Conservation (phyloP, 148 eudicot genomes). For the Rhododendron griersonianum region DNA sequence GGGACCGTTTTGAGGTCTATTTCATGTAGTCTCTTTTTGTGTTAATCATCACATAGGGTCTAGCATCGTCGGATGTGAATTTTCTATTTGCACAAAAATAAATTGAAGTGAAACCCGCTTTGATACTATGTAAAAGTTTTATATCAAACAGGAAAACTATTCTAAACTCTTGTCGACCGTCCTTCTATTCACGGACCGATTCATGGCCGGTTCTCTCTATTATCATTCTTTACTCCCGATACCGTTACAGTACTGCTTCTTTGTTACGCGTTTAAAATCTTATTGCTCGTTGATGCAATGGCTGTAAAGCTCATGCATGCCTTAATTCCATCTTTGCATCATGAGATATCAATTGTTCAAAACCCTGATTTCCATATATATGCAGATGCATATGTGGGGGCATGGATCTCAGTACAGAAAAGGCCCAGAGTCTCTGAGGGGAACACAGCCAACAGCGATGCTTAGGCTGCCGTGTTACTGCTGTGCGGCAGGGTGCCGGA, state of each 20-base stretch:
- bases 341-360: neutral
- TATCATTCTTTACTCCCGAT: neutral
- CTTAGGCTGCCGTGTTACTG: slow-evolving; percentile 79
- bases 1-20: neutral
- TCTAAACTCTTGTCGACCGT: neutral
- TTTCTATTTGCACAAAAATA: neutral
- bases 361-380: neutral
- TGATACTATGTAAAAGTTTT: neutral
- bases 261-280: neutral
- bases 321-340: neutral
- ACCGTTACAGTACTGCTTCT: neutral
- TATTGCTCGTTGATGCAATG: neutral
- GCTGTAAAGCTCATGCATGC: neutral
- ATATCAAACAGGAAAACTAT: neutral
- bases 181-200: too few species aligned
- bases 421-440: slow-evolving; percentile 71
- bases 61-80: neutral
- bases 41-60: too few species aligned
- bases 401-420: slow-evolving; percentile 84
- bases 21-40: too few species aligned
- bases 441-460: slow-evolving; percentile 84
- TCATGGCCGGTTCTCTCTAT: neutral
- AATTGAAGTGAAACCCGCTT: neutral
- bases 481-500: slow-evolving; percentile 67
- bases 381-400: slow-evolving; percentile 91